Percentiles rank a stretch among this genome's conserved stretches.
Conservation (phyloP, 352 stramenopile species). For the Pseudoperonospora humuli region DNA sequence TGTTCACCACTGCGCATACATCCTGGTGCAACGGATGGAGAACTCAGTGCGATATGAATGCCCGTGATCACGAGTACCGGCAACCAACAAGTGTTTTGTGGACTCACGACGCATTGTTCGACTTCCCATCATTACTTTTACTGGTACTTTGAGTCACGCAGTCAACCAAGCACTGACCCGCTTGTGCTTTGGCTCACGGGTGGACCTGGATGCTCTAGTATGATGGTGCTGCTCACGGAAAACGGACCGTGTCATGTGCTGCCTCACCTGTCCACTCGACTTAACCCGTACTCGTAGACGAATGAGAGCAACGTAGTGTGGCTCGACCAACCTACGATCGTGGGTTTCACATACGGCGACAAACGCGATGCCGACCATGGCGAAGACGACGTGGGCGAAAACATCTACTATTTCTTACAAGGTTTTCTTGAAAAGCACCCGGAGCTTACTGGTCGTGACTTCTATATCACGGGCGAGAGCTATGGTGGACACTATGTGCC, state of each 20-base stretch:
- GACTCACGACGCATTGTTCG: slow-evolving; percentile 44
- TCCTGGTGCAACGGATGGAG: no score
- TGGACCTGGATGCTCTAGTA: slow-evolving; percentile 49
- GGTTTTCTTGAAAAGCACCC: slow-evolving; percentile 56
- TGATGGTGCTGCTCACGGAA: slow-evolving; percentile 53
- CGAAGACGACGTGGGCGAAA: slow-evolving; percentile 50
- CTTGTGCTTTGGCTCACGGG: slow-evolving; percentile 61
- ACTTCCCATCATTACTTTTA: slow-evolving; percentile 66
- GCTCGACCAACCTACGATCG: slow-evolving; percentile 54
- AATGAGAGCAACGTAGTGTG: slow-evolving; percentile 59
- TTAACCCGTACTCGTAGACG: slow-evolving; percentile 59
- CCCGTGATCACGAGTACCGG: neutral
- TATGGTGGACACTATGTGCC: slow-evolving; percentile 66
- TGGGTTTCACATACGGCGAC: slow-evolving; percentile 47
- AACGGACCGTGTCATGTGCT: slow-evolving; percentile 58
- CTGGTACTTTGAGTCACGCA: slow-evolving; percentile 62
- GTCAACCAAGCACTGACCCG: slow-evolving; percentile 35
- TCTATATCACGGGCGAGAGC: slow-evolving; percentile 68
- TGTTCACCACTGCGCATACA: no score
- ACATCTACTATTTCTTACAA: slow-evolving; percentile 66
- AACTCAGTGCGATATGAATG: slow-evolving; percentile 10
- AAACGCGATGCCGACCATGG: slow-evolving; percentile 29
- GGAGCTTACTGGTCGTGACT: slow-evolving; percentile 39
- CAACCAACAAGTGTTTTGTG: slow-evolving; percentile 33
- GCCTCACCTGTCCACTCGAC: slow-evolving; percentile 32